Conservation (phyloP, 108 stramenopile species). For the Discostella pseudostelligera region DNA sequence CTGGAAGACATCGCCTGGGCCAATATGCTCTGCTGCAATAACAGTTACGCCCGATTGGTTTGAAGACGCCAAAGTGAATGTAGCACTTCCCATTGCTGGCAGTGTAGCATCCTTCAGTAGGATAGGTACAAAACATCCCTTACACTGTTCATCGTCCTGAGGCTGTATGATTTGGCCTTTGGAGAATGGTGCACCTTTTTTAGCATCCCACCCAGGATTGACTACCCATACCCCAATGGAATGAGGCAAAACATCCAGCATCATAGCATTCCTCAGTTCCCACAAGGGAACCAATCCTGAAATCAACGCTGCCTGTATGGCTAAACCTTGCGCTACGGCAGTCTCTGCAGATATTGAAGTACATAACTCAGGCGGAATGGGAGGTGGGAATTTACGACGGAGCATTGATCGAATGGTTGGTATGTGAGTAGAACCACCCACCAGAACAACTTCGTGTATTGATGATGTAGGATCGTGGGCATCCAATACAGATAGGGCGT, state of each 20-base stretch:
- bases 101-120: constrained; percentile 60
- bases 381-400: constrained; percentile 56
- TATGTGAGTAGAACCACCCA: constrained; percentile 77
- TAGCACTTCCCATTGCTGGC: constrained; percentile 62
- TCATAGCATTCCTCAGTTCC: constrained; percentile 71
- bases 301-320: constrained; percentile 75
- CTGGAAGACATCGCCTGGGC: constrained; percentile 41
- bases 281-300: constrained; percentile 61
- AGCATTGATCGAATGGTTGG: constrained; percentile 69
- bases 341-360: constrained; percentile 69
- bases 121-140: constrained; percentile 55
- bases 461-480: not conserved
- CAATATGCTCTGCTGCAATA: constrained; percentile 69
- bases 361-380: constrained; percentile 55
- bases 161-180: constrained; percentile 37
- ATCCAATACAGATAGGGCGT: constrained; percentile 32
- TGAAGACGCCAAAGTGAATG: constrained; percentile 57
- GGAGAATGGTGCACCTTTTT: constrained; percentile 13
- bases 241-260: constrained; percentile 83
- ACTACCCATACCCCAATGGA: constrained; percentile 70
- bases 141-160: not conserved
- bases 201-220: not conserved
- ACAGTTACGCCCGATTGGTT: constrained; percentile 72
- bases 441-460: constrained; percentile 77
- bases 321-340: constrained; percentile 79